These are phyloP conservation scores for Dovyalis caffra DNA, from an alignment of 345 rosid species.

Conservation along the genomic window DNA sequence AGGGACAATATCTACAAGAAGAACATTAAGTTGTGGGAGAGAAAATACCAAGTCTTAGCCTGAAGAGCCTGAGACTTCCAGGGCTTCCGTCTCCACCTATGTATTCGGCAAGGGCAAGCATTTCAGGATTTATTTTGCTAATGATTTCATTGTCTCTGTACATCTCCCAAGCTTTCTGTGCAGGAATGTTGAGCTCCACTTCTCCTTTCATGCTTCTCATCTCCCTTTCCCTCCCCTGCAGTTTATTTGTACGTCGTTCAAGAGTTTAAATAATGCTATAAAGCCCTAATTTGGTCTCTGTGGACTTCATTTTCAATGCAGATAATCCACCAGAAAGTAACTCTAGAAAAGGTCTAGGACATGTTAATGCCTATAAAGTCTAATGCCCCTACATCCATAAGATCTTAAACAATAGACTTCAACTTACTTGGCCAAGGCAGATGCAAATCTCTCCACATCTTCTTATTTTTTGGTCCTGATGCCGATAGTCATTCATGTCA, in stretches of 20 bases:
- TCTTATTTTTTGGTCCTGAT: too few relatives aligned
- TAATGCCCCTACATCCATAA: too few relatives aligned
- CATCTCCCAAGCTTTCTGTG: constrained; percentile 47
- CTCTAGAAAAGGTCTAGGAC: too few relatives aligned
- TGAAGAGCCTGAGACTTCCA: constrained; percentile 42
- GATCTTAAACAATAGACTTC: too few relatives aligned
- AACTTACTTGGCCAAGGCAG: too few relatives aligned
- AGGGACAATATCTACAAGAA: too few relatives aligned
- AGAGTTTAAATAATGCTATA: background rate
- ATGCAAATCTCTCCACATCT: too few relatives aligned
- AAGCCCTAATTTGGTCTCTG: background rate
- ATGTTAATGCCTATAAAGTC: too few relatives aligned
- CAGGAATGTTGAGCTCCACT: constrained; percentile 35
- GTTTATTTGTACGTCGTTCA: background rate
- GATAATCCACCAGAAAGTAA: background rate
- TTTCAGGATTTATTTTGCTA: constrained; percentile 41
- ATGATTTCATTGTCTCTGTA: constrained; percentile 37
- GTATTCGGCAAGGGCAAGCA: constrained; percentile 37
- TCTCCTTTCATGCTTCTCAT: constrained; percentile 42
- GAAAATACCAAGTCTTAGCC: constrained; percentile 44
- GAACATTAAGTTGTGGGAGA: background rate
- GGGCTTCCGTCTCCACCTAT: constrained; percentile 41
- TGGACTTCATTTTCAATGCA: too few relatives aligned
- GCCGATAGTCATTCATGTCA: too few relatives aligned
- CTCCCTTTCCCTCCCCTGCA: background rate